Evolutionary conservation across 768 basidiomycete species (phyloP).

Genomic region (Cystofilobasidium capitatum): DNA sequence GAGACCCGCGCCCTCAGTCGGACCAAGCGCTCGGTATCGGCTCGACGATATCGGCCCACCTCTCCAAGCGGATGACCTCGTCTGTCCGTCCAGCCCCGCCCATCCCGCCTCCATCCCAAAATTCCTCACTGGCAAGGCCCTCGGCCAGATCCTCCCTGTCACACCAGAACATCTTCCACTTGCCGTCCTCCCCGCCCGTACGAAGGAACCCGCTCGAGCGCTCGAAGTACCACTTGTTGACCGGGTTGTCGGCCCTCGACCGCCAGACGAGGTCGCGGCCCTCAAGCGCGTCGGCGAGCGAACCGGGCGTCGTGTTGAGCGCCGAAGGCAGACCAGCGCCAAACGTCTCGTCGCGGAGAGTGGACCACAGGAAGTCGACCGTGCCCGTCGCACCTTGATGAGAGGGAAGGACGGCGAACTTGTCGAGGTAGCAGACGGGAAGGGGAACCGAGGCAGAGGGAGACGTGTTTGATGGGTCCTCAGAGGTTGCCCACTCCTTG

Average conservation of each 20-base stretch:
- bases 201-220: conserved; percentile 82
- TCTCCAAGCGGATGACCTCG: conserved; percentile 59
- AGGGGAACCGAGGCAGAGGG: background rate
- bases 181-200: conserved; percentile 46
- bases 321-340: conserved; percentile 89
- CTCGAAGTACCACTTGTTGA: conserved; percentile 99
- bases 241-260: conserved; percentile 79
- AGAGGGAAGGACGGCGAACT: conserved; percentile 89
- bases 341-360: conserved; percentile 94
- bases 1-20: background rate
- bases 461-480: conserved; percentile 24
- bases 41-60: conserved; percentile 59
- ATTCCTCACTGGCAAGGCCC: background rate
- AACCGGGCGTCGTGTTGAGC: conserved; percentile 81
- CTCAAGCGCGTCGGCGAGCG: conserved; percentile 75
- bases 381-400: conserved; percentile 91
- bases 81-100: background rate
- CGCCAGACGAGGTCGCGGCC: conserved; percentile 97
- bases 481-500: conserved; percentile 39
- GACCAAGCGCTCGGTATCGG: conserved; percentile 71
- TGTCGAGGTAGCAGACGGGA: conserved; percentile 84
- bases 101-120: background rate
- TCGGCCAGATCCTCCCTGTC: conserved; percentile 63
- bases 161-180: conserved; percentile 97
- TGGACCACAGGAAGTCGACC: conserved; percentile 98